Evolutionary conservation across 352 stramenopile genomes (phyloP).

Genomic region (Phytophthora quininea): DNA sequence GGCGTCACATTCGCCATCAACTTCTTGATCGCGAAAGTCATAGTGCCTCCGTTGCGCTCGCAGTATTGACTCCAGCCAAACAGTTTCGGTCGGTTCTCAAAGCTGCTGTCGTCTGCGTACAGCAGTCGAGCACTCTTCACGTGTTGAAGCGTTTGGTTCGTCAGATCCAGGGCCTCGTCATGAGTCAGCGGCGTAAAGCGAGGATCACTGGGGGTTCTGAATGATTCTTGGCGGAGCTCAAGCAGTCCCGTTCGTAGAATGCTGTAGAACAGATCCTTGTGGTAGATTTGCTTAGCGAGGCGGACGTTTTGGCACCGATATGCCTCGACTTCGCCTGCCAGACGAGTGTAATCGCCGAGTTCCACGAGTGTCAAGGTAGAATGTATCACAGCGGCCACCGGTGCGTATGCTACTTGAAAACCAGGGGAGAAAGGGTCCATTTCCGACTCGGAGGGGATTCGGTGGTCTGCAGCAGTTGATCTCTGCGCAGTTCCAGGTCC

Average conservation of each 20-base stretch:
- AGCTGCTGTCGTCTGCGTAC: slow-evolving; percentile 17
- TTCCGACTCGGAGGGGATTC: background rate
- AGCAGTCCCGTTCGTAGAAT: slow-evolving; percentile 42
- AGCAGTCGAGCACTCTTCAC: slow-evolving; percentile 24
- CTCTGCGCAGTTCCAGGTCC: slow-evolving; percentile 15
- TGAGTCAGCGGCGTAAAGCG: slow-evolving; percentile 26
- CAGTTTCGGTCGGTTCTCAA: slow-evolving; percentile 22
- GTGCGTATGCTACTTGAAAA: background rate
- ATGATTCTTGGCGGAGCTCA: slow-evolving; percentile 12
- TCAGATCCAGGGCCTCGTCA: slow-evolving; percentile 23
- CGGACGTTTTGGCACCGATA: background rate
- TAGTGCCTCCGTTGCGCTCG: slow-evolving; percentile 21
- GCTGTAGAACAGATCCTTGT: slow-evolving; percentile 26
- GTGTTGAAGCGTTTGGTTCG: slow-evolving; percentile 13
- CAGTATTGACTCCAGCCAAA: slow-evolving; percentile 48
- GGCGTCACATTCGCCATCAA: slow-evolving; percentile 14
- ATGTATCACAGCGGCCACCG: background rate
- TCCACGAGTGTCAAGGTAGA: background rate
- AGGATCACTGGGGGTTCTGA: background rate
- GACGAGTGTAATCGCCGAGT: background rate
- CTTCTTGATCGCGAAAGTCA: slow-evolving; percentile 48
- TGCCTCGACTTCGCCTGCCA: background rate
- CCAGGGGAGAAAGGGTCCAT: background rate
- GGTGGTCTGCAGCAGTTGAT: background rate
- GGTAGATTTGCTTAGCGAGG: background rate